These are phyloP conservation scores for Lodderomyces margitis DNA, from an alignment of 1,139 yeast genomes.

Conservation along the genomic window DNA sequence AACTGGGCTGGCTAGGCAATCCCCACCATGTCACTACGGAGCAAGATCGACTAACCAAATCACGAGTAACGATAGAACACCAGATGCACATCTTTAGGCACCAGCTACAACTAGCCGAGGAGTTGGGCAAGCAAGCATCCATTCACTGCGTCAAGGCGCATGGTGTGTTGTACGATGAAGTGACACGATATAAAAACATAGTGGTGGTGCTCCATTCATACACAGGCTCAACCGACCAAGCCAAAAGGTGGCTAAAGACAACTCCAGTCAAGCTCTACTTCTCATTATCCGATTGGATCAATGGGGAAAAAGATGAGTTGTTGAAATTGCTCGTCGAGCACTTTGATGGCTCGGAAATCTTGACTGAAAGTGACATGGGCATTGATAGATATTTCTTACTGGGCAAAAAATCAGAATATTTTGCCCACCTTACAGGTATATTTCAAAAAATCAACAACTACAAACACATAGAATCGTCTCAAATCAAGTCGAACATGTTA, in stretches of 20 bases:
- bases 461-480: slow-evolving; percentile 8
- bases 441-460: slow-evolving; percentile 14
- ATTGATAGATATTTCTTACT: slow-evolving; percentile 26
- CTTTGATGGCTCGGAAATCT: slow-evolving; percentile 23
- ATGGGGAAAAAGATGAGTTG: slow-evolving; percentile 32
- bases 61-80: slow-evolving; percentile 59
- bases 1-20: slow-evolving; percentile 53
- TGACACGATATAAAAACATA: slow-evolving; percentile 23
- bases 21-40: slow-evolving; percentile 7
- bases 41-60: slow-evolving; percentile 33
- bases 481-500: slow-evolving; percentile 14
- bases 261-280: slow-evolving; percentile 34
- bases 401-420: slow-evolving; percentile 12
- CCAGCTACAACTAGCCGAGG: slow-evolving; percentile 56
- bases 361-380: slow-evolving; percentile 39
- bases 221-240: slow-evolving; percentile 76
- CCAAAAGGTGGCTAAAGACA: slow-evolving; percentile 49
- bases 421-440: slow-evolving; percentile 13
- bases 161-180: slow-evolving; percentile 52
- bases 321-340: slow-evolving; percentile 19
- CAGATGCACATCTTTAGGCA: slow-evolving; percentile 52
- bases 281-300: slow-evolving; percentile 65
- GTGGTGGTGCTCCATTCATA: slow-evolving; percentile 74
- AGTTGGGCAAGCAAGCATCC: slow-evolving; percentile 54
- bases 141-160: slow-evolving; percentile 85